Evolutionary conservation across 2,329 filamentous ascomycete genomes (phyloP).

Genomic region (Verticillium isaacii): DNA sequence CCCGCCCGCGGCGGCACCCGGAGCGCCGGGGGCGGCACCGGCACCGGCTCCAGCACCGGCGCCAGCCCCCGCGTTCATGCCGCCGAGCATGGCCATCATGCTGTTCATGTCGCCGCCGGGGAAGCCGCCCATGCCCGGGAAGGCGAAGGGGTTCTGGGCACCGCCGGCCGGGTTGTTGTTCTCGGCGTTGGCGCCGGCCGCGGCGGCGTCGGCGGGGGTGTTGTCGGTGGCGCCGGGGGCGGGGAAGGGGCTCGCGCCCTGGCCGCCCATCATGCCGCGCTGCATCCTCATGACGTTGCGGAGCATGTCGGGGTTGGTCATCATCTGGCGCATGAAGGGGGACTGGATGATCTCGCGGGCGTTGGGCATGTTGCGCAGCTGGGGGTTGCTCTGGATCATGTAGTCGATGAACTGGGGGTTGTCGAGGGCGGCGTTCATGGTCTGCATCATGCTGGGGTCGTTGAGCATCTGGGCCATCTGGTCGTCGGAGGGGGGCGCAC

Average conservation of each 20-base stretch:
- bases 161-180: constrained; percentile 25
- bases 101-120: constrained; percentile 10
- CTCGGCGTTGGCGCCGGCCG: constrained; percentile 22
- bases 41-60: constrained; percentile 9
- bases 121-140: constrained; percentile 7
- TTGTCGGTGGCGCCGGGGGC: constrained; percentile 90
- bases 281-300: constrained; percentile 80
- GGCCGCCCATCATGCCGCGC: constrained; percentile 55
- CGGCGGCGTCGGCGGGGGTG: constrained; percentile 52
- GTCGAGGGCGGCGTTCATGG: constrained; percentile 90
- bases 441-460: constrained; percentile 80
- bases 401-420: constrained; percentile 94
- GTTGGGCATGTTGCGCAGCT: constrained; percentile 68
- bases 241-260: constrained; percentile 62
- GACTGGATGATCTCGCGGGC: constrained; percentile 84
- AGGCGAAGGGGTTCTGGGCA: constrained; percentile 39
- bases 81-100: constrained; percentile 3
- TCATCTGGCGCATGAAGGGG: constrained; percentile 83
- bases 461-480: constrained; percentile 79
- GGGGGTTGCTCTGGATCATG: constrained; percentile 89
- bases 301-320: constrained; percentile 85
- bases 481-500: constrained; percentile 76
- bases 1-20: constrained; percentile 8
- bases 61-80: constrained; percentile 13
- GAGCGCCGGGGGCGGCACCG: constrained; percentile 1